Conservation (phyloP, 2,329 filamentous ascomycete species). For the Colletotrichum australisinense region DNA sequence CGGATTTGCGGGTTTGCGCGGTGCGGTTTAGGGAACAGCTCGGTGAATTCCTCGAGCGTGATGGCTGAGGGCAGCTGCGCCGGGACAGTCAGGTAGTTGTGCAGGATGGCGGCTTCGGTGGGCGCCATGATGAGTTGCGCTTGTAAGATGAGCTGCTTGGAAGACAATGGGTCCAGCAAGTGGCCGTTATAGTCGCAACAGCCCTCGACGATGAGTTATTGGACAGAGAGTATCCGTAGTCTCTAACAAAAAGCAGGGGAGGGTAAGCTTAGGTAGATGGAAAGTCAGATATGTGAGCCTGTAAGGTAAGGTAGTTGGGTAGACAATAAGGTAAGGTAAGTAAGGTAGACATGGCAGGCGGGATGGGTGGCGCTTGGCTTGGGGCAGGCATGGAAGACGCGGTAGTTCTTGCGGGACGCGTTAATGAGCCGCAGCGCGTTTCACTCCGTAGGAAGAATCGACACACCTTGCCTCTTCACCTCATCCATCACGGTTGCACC, state of each 20-base stretch:
- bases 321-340: background rate
- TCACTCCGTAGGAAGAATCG: slow-evolving; percentile 20
- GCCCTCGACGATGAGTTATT: background rate
- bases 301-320: background rate
- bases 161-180: background rate
- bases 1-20: slow-evolving; percentile 76
- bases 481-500: slow-evolving; percentile 2
- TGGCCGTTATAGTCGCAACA: background rate
- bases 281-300: background rate
- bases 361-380: slow-evolving; percentile 9
- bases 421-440: slow-evolving; percentile 34
- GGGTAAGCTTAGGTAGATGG: background rate
- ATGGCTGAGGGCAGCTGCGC: slow-evolving; percentile 79
- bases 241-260: slow-evolving; percentile 46
- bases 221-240: background rate
- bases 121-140: slow-evolving; percentile 68
- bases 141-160: slow-evolving; percentile 27
- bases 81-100: slow-evolving; percentile 82
- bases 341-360: background rate
- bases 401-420: slow-evolving; percentile 30
- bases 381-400: slow-evolving; percentile 8
- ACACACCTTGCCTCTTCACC: slow-evolving; percentile 23
- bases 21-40: slow-evolving; percentile 77
- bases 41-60: slow-evolving; percentile 79
- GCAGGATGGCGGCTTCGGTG: slow-evolving; percentile 79